A percentile compares a stretch with the other conserved stretches of the same genome.
phyloP scores from a whole-genome alignment of 2,329 filamentous ascomycete species.

The Talaromyces sp. region DNA sequence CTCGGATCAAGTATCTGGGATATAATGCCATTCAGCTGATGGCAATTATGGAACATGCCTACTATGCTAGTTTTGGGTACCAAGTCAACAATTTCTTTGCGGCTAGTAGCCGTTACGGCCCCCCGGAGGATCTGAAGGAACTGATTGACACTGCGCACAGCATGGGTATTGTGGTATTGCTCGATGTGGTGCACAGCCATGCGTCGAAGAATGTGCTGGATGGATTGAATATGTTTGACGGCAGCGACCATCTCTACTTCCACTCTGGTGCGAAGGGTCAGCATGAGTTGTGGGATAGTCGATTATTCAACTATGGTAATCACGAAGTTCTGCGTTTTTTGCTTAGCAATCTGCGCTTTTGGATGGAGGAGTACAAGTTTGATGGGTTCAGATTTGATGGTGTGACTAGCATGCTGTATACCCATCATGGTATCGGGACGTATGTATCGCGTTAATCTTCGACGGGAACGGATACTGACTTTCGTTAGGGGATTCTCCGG shows the following conservation, averaged over 20 bases:
- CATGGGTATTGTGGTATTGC: conserved; percentile 81
- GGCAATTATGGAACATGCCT: conserved; percentile 99
- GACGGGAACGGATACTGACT: not conserved
- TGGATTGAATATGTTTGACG: conserved; percentile 93
- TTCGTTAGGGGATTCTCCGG: conserved; percentile 78
- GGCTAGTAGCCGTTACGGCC: conserved; percentile 89
- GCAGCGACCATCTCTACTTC: conserved; percentile 93
- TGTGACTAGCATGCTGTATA: conserved; percentile 97
- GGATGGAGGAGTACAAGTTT: conserved; percentile 98
- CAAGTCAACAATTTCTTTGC: conserved; percentile 99
- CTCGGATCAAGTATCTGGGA: conserved; percentile 80
- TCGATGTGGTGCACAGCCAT: conserved; percentile 96
- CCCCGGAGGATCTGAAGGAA: conserved; percentile 92
- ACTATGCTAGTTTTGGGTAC: conserved; percentile 98
- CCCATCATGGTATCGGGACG: conserved; percentile 94
- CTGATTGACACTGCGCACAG: conserved; percentile 91
- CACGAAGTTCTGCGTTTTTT: conserved; percentile 96
- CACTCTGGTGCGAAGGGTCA: conserved; percentile 78
- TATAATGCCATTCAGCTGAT: conserved; percentile 99
- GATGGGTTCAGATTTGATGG: conserved; percentile 98
- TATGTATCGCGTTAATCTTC: conserved; percentile 47
- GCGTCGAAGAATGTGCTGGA: conserved; percentile 97
- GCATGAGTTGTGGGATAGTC: conserved; percentile 93
- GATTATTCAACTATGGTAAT: conserved; percentile 93
- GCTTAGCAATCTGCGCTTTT: conserved; percentile 91